These are phyloP conservation scores for Sugiyamaella pinicola DNA, from an alignment of 1,139 yeast genomes.

Conservation along the genomic window DNA sequence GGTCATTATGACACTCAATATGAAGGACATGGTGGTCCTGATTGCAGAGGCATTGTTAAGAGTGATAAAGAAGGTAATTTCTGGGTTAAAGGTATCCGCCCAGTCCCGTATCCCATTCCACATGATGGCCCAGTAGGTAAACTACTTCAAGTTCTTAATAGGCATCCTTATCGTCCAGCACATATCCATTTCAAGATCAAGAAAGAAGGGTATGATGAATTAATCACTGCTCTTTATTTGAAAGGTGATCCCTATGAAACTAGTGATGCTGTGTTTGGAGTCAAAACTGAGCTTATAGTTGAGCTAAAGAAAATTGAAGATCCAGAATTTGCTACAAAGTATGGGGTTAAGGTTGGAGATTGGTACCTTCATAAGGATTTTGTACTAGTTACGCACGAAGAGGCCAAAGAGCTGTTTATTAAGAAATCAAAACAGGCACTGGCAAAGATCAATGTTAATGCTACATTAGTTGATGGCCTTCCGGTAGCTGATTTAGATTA, in stretches of 20 bases:
- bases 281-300: constrained; percentile 35
- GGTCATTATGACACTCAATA: constrained; percentile 48
- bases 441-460: constrained; percentile 23
- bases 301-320: constrained; percentile 44
- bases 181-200: constrained; percentile 45
- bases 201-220: constrained; percentile 40
- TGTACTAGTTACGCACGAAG: constrained; percentile 35
- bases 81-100: constrained; percentile 41
- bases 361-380: constrained; percentile 41
- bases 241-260: constrained; percentile 43
- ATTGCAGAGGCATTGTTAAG: constrained; percentile 43
- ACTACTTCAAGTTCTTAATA: constrained; percentile 39
- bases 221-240: constrained; percentile 43
- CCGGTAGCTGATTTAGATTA: constrained; percentile 30
- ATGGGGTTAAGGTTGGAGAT: constrained; percentile 37
- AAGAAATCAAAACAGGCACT: constrained; percentile 34
- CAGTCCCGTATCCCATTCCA: constrained; percentile 47
- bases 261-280: constrained; percentile 44
- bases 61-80: constrained; percentile 42
- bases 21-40: constrained; percentile 42
- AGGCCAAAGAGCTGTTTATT: constrained; percentile 30
- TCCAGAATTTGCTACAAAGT: constrained; percentile 33
- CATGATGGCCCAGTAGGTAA: constrained; percentile 48
- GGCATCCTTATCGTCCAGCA: constrained; percentile 48
- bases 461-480: constrained; percentile 26